These are phyloP conservation scores for Paulownia fortunei DNA, from an alignment of 257 asterid genomes.

Conservation along the genomic window DNA sequence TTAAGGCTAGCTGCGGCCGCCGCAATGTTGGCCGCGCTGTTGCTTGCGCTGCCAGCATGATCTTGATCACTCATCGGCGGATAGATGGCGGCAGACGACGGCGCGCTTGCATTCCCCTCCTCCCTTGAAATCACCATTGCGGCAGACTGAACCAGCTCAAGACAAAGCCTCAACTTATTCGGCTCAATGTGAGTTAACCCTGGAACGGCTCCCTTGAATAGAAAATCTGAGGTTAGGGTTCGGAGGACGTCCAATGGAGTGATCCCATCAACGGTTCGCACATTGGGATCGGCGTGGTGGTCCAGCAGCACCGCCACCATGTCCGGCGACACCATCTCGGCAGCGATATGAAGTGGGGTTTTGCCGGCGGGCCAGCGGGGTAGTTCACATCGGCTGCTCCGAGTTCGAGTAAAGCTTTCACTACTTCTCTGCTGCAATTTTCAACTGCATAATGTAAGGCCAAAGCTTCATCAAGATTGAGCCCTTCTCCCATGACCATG, in stretches of 20 bases:
- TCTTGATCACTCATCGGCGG: conserved; percentile 66
- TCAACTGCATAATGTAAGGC: conserved; percentile 91
- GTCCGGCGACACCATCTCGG: conserved; percentile 98
- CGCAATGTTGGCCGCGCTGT: conserved; percentile 37
- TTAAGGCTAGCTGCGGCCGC: conserved; percentile 22
- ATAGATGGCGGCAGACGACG: conserved; percentile 46
- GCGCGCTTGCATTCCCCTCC: conserved; percentile 63
- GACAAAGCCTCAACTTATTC: conserved; percentile 81
- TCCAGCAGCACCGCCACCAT: conserved; percentile 95
- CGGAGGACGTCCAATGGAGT: conserved; percentile 85
- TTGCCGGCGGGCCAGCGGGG: conserved; percentile 88
- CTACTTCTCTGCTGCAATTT: conserved; percentile 86
- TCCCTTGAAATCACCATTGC: conserved; percentile 93
- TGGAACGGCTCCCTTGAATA: conserved; percentile 87
- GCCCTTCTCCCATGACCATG: conserved; percentile 99
- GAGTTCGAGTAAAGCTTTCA: conserved; percentile 83
- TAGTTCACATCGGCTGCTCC: conserved; percentile 95
- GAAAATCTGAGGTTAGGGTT: conserved; percentile 93
- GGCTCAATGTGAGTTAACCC: conserved; percentile 87
- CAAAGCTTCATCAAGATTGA: conserved; percentile 80
- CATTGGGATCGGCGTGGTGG: conserved; percentile 96
- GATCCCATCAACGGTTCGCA: conserved; percentile 75
- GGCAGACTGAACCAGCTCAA: conserved; percentile 91
- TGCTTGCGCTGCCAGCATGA: conserved; percentile 49
- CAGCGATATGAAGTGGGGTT: conserved; percentile 84